phyloP scores from a whole-genome alignment of 129 eudicot genomes.

The Chrysanthemum seticuspe region DNA sequence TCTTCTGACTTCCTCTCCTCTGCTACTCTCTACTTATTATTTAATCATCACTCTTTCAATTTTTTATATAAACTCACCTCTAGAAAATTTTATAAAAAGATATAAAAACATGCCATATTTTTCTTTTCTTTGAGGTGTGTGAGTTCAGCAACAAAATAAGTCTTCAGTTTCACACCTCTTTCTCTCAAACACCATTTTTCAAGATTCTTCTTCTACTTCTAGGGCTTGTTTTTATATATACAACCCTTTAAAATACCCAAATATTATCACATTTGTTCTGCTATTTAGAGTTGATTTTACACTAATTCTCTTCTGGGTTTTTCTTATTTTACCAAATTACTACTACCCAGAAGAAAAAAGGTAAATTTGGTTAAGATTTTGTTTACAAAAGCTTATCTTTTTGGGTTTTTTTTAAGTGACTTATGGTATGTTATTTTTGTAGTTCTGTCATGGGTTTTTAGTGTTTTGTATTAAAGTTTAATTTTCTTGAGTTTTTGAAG shows the following conservation, averaged over 20 bases:
- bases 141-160: conserved; percentile 47
- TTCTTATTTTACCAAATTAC: not conserved
- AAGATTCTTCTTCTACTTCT: conserved; percentile 49
- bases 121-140: conserved; percentile 46
- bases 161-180: conserved; percentile 84
- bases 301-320: conserved; percentile 30
- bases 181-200: conserved; percentile 46
- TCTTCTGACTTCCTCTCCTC: conserved; percentile 41
- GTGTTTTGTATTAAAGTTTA: conserved; percentile 8
- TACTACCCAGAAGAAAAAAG: not conserved
- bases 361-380: not conserved
- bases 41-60: conserved; percentile 5
- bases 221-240: conserved; percentile 35
- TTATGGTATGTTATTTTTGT: conserved; percentile 10
- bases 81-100: conserved; percentile 19
- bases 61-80: not conserved
- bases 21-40: conserved; percentile 27
- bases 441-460: conserved; percentile 10
- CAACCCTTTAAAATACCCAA: conserved; percentile 12
- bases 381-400: not conserved
- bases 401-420: not conserved
- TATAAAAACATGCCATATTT: conserved; percentile 24
- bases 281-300: conserved; percentile 23
- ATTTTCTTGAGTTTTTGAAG: conserved; percentile 1
- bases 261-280: conserved; percentile 12